These are phyloP conservation scores for Escallonia herrerae DNA, from an alignment of 129 eudicot genomes.

Conservation along the genomic window DNA sequence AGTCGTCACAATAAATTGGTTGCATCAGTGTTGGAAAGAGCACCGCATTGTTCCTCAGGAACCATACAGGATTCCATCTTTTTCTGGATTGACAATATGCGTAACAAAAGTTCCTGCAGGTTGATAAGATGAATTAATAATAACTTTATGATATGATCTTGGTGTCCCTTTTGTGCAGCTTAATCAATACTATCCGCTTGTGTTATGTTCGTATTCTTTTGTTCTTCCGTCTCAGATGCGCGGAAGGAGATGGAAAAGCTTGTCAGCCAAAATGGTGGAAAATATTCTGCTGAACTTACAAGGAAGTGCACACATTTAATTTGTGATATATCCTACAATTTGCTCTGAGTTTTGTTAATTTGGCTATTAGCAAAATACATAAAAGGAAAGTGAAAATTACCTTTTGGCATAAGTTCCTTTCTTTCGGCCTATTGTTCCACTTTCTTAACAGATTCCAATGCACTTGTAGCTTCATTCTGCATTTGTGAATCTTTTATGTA, in stretches of 20 bases:
- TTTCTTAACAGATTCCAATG: too few species aligned
- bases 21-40: constrained; percentile 94
- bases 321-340: constrained; percentile 79
- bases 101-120: constrained; percentile 79
- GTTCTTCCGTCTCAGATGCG: constrained; percentile 33
- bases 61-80: constrained; percentile 79
- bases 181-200: constrained; percentile 10
- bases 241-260: constrained; percentile 76
- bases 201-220: constrained; percentile 10
- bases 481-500: too few species aligned
- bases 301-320: constrained; percentile 75
- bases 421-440: too few species aligned
- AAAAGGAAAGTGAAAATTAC: too few species aligned
- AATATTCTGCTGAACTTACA: constrained; percentile 85
- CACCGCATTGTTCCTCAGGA: constrained; percentile 94
- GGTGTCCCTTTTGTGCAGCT: constrained; percentile 1
- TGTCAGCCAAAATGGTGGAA: constrained; percentile 74
- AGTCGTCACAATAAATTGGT: constrained; percentile 74
- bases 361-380: too few species aligned
- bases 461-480: too few species aligned
- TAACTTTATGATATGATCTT: neutral
- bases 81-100: constrained; percentile 78
- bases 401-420: too few species aligned
- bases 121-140: constrained; percentile 17
- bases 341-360: too few species aligned